A percentile compares a stretch with the other conserved stretches of the same genome.
Conservation (phyloP, 257 asterid species). For the Fraxinus excelsior region DNA sequence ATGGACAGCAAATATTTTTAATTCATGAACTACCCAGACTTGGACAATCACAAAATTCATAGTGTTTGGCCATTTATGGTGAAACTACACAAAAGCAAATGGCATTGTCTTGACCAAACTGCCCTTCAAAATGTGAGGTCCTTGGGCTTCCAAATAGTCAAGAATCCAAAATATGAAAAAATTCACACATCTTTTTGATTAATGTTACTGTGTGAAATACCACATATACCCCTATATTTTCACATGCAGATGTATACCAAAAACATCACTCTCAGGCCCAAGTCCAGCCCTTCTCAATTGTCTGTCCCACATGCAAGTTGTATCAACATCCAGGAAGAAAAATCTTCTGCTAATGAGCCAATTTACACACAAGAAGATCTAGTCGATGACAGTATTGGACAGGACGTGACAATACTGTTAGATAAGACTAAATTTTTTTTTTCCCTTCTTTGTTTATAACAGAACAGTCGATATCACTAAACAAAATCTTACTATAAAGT, state of each 20-base stretch:
- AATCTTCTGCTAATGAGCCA: slow-evolving; percentile 4
- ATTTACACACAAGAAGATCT: background rate
- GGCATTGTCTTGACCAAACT: slow-evolving; percentile 30
- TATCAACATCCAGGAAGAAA: slow-evolving; percentile 24
- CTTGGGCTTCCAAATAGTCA: slow-evolving; percentile 2
- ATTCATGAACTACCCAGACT: slow-evolving; percentile 34
- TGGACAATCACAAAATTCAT: background rate
- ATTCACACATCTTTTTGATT: background rate
- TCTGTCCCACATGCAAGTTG: slow-evolving; percentile 35
- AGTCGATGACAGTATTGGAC: background rate
- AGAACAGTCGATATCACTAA: background rate
- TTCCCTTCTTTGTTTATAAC: background rate
- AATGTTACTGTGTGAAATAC: slow-evolving; percentile 9
- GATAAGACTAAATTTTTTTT: background rate
- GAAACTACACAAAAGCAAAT: background rate
- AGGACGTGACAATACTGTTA: background rate
- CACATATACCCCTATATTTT: slow-evolving; percentile 30
- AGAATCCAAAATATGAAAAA: slow-evolving; percentile 23
- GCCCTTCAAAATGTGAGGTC: slow-evolving; percentile 47
- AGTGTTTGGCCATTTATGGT: background rate
- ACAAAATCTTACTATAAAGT: background rate
- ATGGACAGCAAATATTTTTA: slow-evolving; percentile 39
- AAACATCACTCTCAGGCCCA: slow-evolving; percentile 40
- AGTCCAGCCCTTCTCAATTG: slow-evolving; percentile 37
- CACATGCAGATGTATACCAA: slow-evolving; percentile 36